These are phyloP conservation scores for Carallia brachiata DNA, from an alignment of 345 rosid genomes.

Conservation along the genomic window DNA sequence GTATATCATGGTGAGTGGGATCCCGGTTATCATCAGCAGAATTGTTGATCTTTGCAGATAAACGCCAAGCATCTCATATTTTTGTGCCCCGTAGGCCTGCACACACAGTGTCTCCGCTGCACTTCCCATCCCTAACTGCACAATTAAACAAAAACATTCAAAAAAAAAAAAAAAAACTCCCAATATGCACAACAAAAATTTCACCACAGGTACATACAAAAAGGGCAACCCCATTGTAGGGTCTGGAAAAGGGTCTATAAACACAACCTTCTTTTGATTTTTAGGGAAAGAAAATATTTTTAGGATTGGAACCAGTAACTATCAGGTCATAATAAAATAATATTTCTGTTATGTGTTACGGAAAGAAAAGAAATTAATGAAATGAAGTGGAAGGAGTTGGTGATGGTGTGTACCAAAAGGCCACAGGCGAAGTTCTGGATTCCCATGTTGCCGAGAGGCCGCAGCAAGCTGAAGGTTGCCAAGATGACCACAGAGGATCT, in stretches of 20 bases:
- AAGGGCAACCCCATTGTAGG: too few relatives aligned
- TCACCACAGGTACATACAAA: too few relatives aligned
- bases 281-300: too few relatives aligned
- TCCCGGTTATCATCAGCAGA: conserved; percentile 43
- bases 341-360: neutral
- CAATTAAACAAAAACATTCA: too few relatives aligned
- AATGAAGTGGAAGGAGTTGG: neutral
- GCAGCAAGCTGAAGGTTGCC: neutral
- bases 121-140: conserved; percentile 47
- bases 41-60: conserved; percentile 60
- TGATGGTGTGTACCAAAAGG: neutral
- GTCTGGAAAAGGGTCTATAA: too few relatives aligned
- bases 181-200: too few relatives aligned
- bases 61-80: conserved; percentile 57
- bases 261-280: too few relatives aligned
- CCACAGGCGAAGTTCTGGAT: neutral
- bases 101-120: conserved; percentile 79
- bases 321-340: too few relatives aligned
- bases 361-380: too few relatives aligned
- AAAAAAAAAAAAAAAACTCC: too few relatives aligned
- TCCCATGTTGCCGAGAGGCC: neutral
- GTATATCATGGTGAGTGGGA: conserved; percentile 46
- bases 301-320: too few relatives aligned
- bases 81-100: conserved; percentile 71
- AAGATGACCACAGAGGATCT: neutral